Base-by-base conservation (phyloP, 805 yeast species). In the Yarrowia porcina region DNA sequence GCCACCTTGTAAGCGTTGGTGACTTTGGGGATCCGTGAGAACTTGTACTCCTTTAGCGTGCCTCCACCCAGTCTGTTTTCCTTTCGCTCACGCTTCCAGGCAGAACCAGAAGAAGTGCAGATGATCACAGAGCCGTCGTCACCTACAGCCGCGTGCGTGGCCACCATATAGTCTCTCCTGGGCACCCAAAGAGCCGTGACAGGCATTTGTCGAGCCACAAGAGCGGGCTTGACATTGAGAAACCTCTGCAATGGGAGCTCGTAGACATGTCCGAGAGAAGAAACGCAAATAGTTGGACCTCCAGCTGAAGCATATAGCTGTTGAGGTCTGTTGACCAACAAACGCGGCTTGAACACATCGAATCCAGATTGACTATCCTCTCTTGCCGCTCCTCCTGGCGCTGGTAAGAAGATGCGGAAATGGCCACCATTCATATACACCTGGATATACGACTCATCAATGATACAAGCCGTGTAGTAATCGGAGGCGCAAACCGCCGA, bases 51-150 rank as follows among this genome's bases (percentile, higher is more conserved):
- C 67, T 71, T 66, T 72, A 75, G 8, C 68, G 75, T 25, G 1
- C 25, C 77, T 66, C 65, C 78, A 5, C 38, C 62, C 8, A 36
- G 28, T 39, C 47, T 72, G 66, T 35, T 69, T 64, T 32, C 70
- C 60, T 61, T 66, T 66, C 65, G 64, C 15, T 45, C 70, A 66
- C 62, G 70, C 65, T 6, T 75, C 80, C 66, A 90, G 0, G 83
- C 89, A 21, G 86, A 80, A 0, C 97, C 97, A 54, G 84, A 83
- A 20, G 77, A 72, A 0, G 94, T 87, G 66, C 88, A 82, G 1
- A 92, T 71, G 1, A 91, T 76, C 1, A 89, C 72, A 0, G 89
- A 83, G 0, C 96, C 96, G 68, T 86, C 88, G 17, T 74, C 76
- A 1, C 88, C 82, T 45, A 86, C 79, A 68, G 86, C 93, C 32